These are phyloP conservation scores for Fraxinus xanthoxyloides DNA, from an alignment of 305 asterid species.

Conservation along the genomic window DNA sequence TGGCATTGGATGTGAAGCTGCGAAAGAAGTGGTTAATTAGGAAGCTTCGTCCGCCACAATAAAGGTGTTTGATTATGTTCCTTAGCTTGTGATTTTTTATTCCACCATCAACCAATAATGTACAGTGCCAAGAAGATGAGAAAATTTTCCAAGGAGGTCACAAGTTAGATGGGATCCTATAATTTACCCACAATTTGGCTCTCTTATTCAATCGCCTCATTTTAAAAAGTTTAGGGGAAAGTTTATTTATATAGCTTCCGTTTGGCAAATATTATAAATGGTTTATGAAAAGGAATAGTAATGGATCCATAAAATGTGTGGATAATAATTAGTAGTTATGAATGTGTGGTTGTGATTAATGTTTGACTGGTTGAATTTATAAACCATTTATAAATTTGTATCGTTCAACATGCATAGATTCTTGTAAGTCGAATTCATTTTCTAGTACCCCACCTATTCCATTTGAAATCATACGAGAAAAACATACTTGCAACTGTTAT, in stretches of 20 bases:
- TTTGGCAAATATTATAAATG: neutral
- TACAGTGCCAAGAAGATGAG: neutral
- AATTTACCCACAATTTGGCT: neutral
- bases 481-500: neutral
- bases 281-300: neutral
- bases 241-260: neutral
- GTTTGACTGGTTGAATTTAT: neutral
- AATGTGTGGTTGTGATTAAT: neutral
- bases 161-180: neutral
- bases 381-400: neutral
- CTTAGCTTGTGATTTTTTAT: constrained; percentile 8
- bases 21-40: constrained; percentile 48
- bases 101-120: neutral
- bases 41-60: constrained; percentile 23
- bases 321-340: neutral
- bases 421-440: neutral
- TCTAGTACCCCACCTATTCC: neutral
- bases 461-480: neutral
- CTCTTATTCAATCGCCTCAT: neutral
- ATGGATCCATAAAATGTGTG: neutral
- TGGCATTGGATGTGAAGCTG: constrained; percentile 41
- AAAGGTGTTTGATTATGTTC: neutral
- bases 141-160: neutral
- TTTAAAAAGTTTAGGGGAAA: neutral
- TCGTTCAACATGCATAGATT: neutral